phyloP scores from a whole-genome alignment of 495 filamentous ascomycete genomes.

The Hypoxylon cercidicola region DNA sequence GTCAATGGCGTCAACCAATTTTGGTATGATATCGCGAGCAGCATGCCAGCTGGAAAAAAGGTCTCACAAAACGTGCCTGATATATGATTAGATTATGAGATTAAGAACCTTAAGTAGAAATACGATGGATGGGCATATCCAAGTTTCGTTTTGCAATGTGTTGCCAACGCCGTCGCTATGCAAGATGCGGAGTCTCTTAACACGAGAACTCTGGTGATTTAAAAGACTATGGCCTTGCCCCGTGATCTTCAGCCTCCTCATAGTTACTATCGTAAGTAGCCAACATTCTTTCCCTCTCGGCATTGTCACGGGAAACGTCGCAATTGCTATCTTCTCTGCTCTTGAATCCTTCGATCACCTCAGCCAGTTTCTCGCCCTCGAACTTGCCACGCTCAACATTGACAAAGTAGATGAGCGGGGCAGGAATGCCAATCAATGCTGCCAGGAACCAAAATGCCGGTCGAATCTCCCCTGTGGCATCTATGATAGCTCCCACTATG shows the following conservation, averaged over 20 bases:
- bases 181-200: slow-evolving; percentile 27
- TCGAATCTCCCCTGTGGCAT: slow-evolving; percentile 87
- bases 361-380: slow-evolving; percentile 77
- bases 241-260: slow-evolving; percentile 35
- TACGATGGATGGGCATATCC: neutral
- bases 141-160: slow-evolving; percentile 12
- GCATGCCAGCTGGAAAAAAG: slow-evolving; percentile 9
- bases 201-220: slow-evolving; percentile 1
- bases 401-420: slow-evolving; percentile 84
- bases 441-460: slow-evolving; percentile 95
- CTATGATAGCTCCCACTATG: slow-evolving; percentile 92
- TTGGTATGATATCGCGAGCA: slow-evolving; percentile 9
- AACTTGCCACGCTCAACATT: slow-evolving; percentile 88
- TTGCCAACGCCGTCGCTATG: slow-evolving; percentile 59
- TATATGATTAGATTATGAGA: slow-evolving; percentile 14
- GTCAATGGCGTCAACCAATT: slow-evolving; percentile 5
- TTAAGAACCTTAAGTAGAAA: slow-evolving; percentile 1
- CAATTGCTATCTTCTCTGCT: slow-evolving; percentile 40
- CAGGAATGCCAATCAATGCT: slow-evolving; percentile 79
- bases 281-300: slow-evolving; percentile 48
- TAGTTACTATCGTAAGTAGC: slow-evolving; percentile 44
- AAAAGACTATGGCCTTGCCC: slow-evolving; percentile 14
- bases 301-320: slow-evolving; percentile 9
- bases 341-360: slow-evolving; percentile 70
- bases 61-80: neutral